Evolutionary conservation across 2,329 filamentous ascomycete species (phyloP).

Genomic region (Tolypocladium paradoxum): DNA sequence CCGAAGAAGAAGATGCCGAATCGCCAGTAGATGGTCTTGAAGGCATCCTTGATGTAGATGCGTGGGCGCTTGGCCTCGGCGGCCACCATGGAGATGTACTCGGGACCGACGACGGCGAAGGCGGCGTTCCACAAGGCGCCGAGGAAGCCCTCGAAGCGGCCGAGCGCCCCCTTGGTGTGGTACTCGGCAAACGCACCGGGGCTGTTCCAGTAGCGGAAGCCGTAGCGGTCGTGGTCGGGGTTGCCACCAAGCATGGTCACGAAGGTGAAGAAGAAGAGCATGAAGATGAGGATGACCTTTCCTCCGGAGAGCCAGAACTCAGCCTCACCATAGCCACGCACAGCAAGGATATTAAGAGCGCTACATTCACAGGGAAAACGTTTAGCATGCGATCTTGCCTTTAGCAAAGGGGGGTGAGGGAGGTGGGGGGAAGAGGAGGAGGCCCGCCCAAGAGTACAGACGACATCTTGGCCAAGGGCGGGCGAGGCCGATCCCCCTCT

Average conservation of each 20-base stretch:
- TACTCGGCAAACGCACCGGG: conserved; percentile 36
- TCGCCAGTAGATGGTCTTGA: conserved; percentile 63
- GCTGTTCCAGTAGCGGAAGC: conserved; percentile 56
- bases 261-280: conserved; percentile 65
- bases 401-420: neutral
- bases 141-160: conserved; percentile 61
- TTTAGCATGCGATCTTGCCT: conserved; percentile 17
- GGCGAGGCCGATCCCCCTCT: neutral
- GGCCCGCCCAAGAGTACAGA: neutral
- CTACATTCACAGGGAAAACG: conserved; percentile 18
- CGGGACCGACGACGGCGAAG: conserved; percentile 55
- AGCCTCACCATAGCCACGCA: conserved; percentile 57
- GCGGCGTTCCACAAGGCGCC: conserved; percentile 53
- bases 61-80: conserved; percentile 58
- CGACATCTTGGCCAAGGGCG: neutral
- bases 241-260: conserved; percentile 72
- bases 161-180: conserved; percentile 48
- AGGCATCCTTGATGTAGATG: conserved; percentile 54
- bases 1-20: conserved; percentile 62
- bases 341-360: conserved; percentile 52
- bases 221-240: conserved; percentile 55
- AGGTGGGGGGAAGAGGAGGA: neutral
- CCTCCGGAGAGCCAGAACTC: conserved; percentile 59
- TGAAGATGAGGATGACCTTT: conserved; percentile 56
- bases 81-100: conserved; percentile 59